Conservation (phyloP, 164 flowering plant genomes). For the Chimonanthus praecox region DNA sequence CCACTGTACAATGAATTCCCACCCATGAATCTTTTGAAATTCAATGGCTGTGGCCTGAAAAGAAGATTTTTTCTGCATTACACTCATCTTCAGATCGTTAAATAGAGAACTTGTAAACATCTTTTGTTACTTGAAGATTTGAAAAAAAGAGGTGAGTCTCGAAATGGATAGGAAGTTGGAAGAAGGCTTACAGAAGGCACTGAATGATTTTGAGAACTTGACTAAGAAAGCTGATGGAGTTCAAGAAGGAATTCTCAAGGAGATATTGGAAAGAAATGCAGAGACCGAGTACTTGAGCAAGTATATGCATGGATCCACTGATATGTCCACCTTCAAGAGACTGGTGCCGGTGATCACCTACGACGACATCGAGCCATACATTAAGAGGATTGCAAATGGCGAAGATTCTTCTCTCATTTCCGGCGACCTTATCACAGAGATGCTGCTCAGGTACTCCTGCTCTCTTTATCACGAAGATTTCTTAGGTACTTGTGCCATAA, state of each 20-base stretch:
- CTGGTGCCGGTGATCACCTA: constrained; percentile 62
- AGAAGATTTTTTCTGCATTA: too few relatives aligned
- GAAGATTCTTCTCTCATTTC: constrained; percentile 60
- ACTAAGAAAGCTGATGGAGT: constrained; percentile 45
- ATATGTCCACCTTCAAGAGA: constrained; percentile 33
- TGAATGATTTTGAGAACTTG: constrained; percentile 52
- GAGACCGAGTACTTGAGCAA: constrained; percentile 59
- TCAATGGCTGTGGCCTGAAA: neutral
- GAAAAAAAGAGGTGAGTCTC: too few relatives aligned
- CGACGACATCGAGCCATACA: constrained; percentile 47
- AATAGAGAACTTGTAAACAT: neutral
- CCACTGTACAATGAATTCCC: neutral
- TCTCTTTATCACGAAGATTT: neutral
- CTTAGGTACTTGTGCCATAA: neutral
- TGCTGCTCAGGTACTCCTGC: constrained; percentile 61
- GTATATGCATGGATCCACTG: constrained; percentile 41
- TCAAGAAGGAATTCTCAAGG: constrained; percentile 48
- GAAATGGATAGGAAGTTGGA: constrained; percentile 61
- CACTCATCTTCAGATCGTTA: constrained; percentile 3
- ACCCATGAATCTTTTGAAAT: neutral
- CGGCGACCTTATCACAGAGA: constrained; percentile 60
- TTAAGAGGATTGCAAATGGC: constrained; percentile 65
- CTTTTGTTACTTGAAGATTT: neutral
- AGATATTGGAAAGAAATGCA: constrained; percentile 44
- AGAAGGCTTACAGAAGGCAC: constrained; percentile 62